A percentile compares a stretch with the other conserved stretches of the same genome.
Evolutionary conservation across 805 yeast species (phyloP).

Genomic region (Komagataella pseudopastoris): DNA sequence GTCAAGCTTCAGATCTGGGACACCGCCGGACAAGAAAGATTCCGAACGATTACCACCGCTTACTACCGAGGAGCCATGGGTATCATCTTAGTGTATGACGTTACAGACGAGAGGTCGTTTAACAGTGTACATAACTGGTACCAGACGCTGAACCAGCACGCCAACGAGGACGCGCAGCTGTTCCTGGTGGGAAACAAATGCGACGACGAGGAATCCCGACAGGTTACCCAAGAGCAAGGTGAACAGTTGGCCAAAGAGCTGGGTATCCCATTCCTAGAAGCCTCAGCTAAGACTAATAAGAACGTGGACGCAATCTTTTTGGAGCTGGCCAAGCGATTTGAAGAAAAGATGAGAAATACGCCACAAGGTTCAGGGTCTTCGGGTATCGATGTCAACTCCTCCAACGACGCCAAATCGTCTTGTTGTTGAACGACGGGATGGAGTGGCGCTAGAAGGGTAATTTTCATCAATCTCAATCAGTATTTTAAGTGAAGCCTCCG

Average conservation of each 20-base stretch:
- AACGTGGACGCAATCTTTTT: constrained; percentile 89
- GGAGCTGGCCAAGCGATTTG: constrained; percentile 75
- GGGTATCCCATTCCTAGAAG: constrained; percentile 86
- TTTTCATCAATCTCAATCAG: not conserved
- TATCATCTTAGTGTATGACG: constrained; percentile 72
- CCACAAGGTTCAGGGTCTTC: constrained; percentile 6
- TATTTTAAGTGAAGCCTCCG: not conserved
- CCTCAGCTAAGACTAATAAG: constrained; percentile 87
- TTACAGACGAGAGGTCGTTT: constrained; percentile 82
- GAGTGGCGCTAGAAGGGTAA: not conserved
- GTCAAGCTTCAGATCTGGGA: constrained; percentile 96
- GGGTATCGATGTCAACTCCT: constrained; percentile 13
- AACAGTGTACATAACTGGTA: constrained; percentile 91
- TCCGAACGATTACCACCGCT: constrained; percentile 89
- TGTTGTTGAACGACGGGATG: constrained; percentile 12
- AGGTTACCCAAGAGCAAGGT: constrained; percentile 83
- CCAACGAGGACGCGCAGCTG: constrained; percentile 89
- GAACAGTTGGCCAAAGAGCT: constrained; percentile 76
- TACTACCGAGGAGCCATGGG: constrained; percentile 88
- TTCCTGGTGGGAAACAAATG: constrained; percentile 92
- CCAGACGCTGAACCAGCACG: constrained; percentile 91
- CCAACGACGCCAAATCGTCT: constrained; percentile 8
- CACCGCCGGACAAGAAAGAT: constrained; percentile 95
- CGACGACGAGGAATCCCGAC: constrained; percentile 81
- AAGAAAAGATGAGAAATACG: constrained; percentile 50